phyloP scores from a whole-genome alignment of 306 rosid genomes.

The Prunus davidiana region DNA sequence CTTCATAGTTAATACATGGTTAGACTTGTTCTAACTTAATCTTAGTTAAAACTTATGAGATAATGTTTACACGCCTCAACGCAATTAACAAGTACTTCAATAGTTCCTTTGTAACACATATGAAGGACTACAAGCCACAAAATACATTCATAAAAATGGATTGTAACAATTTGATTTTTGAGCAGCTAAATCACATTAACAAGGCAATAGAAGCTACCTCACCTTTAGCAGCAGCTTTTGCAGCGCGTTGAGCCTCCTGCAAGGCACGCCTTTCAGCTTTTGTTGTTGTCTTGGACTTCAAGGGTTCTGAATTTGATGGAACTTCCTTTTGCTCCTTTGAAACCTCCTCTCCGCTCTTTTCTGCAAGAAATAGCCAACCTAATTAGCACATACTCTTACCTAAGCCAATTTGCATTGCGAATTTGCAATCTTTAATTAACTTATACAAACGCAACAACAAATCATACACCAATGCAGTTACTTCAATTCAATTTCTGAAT shows the following conservation, averaged over 20 bases:
- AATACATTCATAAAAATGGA: neutral
- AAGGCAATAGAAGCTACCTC: slow-evolving; percentile 2
- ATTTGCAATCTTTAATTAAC: neutral
- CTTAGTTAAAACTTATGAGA: neutral
- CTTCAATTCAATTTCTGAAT: neutral
- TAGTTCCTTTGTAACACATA: neutral
- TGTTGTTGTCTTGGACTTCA: slow-evolving; percentile 56
- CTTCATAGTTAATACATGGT: neutral
- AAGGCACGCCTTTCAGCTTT: slow-evolving; percentile 84
- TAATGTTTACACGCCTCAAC: neutral
- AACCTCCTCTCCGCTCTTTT: slow-evolving; percentile 40
- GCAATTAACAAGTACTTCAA: neutral
- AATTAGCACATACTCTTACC: neutral
- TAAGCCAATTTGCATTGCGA: neutral
- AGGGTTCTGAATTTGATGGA: slow-evolving; percentile 36
- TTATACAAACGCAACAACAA: neutral
- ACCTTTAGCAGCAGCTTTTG: slow-evolving; percentile 71
- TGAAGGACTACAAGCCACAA: neutral
- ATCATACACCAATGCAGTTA: neutral
- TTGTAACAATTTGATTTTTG: neutral
- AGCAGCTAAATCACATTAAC: neutral
- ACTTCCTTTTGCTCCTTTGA: slow-evolving; percentile 28
- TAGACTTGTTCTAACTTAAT: neutral
- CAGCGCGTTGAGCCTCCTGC: slow-evolving; percentile 92
- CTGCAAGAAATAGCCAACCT: slow-evolving; percentile 30